Percentiles rank a stretch among this genome's conserved stretches.
Conservation (phyloP, 2,329 filamentous ascomycete genomes). For the Cordyceps javanica region DNA sequence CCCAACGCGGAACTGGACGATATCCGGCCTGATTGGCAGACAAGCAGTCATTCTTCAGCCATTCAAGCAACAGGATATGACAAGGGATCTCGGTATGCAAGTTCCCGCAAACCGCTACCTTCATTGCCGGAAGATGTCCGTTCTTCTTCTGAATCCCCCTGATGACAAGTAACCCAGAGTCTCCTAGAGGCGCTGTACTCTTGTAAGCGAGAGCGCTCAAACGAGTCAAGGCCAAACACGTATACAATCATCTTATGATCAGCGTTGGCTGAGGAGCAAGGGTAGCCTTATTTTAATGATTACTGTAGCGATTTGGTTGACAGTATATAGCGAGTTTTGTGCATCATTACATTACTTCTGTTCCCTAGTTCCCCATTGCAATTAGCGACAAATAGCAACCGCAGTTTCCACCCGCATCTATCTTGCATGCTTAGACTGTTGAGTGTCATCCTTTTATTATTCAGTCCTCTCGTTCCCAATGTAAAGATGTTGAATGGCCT, state of each 20-base stretch:
- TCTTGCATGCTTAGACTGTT: slow-evolving; percentile 9
- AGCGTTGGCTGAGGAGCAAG: neutral
- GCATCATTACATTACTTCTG: slow-evolving; percentile 1
- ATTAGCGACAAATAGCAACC: slow-evolving; percentile 11
- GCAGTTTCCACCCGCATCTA: neutral
- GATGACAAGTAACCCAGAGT: neutral
- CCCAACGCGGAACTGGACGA: neutral
- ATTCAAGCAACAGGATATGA: slow-evolving; percentile 11
- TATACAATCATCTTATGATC: neutral
- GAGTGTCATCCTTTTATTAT: neutral
- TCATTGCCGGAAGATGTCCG: slow-evolving; percentile 35
- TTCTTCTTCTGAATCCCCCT: slow-evolving; percentile 9
- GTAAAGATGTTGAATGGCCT: slow-evolving; percentile 37
- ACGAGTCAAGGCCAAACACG: neutral
- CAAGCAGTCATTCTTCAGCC: slow-evolving; percentile 15
- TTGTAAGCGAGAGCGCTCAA: neutral
- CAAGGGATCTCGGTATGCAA: slow-evolving; percentile 17
- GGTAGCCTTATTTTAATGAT: neutral
- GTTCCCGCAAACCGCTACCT: slow-evolving; percentile 37
- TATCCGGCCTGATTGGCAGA: slow-evolving; percentile 1
- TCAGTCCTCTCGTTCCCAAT: slow-evolving; percentile 13
- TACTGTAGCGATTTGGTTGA: neutral
- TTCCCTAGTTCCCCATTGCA: neutral
- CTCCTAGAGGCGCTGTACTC: neutral
- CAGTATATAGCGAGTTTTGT: slow-evolving; percentile 8